Percentiles rank a stretch among this genome's conserved stretches.
phyloP scores from a whole-genome alignment of 805 yeast genomes.

The Isabelozyma rhagii region DNA sequence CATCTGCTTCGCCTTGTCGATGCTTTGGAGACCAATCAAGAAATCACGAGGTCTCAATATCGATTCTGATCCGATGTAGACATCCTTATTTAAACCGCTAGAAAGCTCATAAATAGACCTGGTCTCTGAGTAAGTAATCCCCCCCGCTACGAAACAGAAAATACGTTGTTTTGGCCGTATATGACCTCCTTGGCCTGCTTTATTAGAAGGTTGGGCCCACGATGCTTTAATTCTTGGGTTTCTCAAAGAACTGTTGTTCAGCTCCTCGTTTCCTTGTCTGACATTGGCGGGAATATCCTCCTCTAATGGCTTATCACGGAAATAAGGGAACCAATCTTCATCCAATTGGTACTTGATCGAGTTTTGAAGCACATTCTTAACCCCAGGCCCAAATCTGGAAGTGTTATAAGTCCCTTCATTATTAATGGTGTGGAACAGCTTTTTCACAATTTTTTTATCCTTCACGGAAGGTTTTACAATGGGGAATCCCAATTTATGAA shows the following conservation, averaged over 20 bases:
- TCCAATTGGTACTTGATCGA: conserved; percentile 51
- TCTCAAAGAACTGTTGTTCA: conserved; percentile 47
- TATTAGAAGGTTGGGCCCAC: conserved; percentile 56
- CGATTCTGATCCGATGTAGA: conserved; percentile 79
- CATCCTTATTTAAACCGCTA: conserved; percentile 58
- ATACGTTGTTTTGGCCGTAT: conserved; percentile 57
- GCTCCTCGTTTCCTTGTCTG: conserved; percentile 3
- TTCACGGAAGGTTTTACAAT: conserved; percentile 42
- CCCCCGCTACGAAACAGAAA: conserved; percentile 84
- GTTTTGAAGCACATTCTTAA: conserved; percentile 55
- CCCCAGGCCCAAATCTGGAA: conserved; percentile 71
- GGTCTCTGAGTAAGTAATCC: conserved; percentile 78
- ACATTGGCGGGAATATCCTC: conserved; percentile 32
- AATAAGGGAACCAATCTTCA: conserved; percentile 65
- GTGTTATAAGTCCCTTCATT: conserved; percentile 56
- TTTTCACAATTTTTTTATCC: conserved; percentile 45
- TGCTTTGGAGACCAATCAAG: conserved; percentile 39
- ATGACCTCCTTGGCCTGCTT: conserved; percentile 1
- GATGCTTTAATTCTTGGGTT: conserved; percentile 72
- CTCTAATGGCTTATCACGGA: conserved; percentile 67
- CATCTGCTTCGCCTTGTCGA: conserved; percentile 37
- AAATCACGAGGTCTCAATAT: conserved; percentile 56
- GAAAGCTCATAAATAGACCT: conserved; percentile 73
- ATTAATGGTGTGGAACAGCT: conserved; percentile 54
- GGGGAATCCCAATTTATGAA: conserved; percentile 52